Evolutionary conservation across 2,329 filamentous ascomycete genomes (phyloP), one percentile per base, ranked within the genome.

Genomic region (Arthrobotrys entomopaga): DNA sequence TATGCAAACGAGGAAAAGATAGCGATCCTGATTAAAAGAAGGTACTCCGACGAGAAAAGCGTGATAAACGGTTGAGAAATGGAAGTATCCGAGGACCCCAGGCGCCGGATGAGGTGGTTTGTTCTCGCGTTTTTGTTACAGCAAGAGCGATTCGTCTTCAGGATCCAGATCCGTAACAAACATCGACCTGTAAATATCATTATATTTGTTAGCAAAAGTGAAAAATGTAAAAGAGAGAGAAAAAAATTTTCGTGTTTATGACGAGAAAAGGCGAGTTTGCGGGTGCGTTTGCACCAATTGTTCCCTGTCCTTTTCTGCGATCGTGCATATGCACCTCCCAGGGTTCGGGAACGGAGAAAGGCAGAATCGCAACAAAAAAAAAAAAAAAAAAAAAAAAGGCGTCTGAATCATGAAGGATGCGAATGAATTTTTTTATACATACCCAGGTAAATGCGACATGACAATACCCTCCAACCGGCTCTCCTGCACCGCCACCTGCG

Each of bases 401-500:
- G 43, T 50, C 34, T 40, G 52, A 56, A 52, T 49, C 52, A 48
- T 52, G 38, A 59, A 72, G 54, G 54, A 59, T 59, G 46, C 49
- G 24, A 65, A 43, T 43, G 11, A 3, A n/a, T n/a, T 3, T 43
- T 15, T 43, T 53, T 65, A 50, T 73, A 66, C 69, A 50, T 84
- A 83, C 34, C 83, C 83, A 1, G 87, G 85, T 10, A 85, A 84
- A 81, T 90, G 88, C 0, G 84, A 85, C 82, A 90, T 87, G 1
- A 89, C 83, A 0, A 83, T 82, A 0, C 88, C 88, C 53, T 85
- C 78, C 52, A 88, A 77, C 6, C 79, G 81, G 3, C 87, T 86
- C 66, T 82, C 82, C 83, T 88, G 85, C 0, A 90, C 86, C 13
- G 87, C 87, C 78, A 88, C 85, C 78, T 90, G 88, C 1, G 88